Conservation (phyloP, 768 basidiomycete species). For the Suillus cothurnatus region DNA sequence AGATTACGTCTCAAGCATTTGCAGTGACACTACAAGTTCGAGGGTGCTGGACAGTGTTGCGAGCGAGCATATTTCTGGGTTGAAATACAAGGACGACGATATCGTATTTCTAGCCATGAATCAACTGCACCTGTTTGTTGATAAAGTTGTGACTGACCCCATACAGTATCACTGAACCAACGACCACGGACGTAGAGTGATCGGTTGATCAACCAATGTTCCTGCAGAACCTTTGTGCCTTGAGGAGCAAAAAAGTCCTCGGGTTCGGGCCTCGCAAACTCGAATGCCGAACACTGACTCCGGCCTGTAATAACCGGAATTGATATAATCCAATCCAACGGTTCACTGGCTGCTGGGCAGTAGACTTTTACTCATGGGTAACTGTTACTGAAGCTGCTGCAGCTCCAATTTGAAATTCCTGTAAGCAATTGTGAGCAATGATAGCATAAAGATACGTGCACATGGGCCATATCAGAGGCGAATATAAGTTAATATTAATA, state of each 20-base stretch:
- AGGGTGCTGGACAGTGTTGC: background rate
- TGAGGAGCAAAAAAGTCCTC: no score
- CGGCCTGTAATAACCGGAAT: no score
- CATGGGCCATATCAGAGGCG: slow-evolving; percentile 10
- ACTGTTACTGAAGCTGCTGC: no score
- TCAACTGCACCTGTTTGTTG: background rate
- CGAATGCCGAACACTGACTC: no score
- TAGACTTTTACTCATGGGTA: no score
- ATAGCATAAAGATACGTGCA: slow-evolving; percentile 16
- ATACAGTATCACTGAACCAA: background rate
- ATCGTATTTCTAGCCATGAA: background rate
- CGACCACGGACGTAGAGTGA: background rate
- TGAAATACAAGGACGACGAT: background rate
- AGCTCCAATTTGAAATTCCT: background rate
- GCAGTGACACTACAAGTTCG: background rate
- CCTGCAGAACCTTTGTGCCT: no score
- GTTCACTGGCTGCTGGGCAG: no score
- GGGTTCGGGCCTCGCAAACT: no score
- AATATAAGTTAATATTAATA: no score
- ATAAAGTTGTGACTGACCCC: background rate
- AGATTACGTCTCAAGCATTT: background rate
- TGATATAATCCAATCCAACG: no score
- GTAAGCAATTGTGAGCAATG: background rate
- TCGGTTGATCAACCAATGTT: no score
- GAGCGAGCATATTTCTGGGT: background rate